Percentiles rank a stretch among this genome's conserved stretches.
Evolutionary conservation across 495 filamentous ascomycete species (phyloP).

Genomic region (Lasiosphaeriaceae sp.): DNA sequence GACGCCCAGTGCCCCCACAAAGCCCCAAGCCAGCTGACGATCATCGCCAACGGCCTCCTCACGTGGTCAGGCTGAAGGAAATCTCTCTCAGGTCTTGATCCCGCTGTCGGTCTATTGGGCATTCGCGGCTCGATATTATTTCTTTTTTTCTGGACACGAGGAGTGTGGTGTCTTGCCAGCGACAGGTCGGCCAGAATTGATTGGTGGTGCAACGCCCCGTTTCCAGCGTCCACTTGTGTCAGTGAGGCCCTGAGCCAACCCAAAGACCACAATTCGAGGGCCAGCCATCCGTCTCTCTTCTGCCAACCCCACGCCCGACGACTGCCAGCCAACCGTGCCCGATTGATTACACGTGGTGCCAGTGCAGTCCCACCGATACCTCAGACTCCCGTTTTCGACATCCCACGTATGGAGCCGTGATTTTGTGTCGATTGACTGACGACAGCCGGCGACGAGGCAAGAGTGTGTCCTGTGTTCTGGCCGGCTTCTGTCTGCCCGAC

Average conservation of each 20-base stretch:
- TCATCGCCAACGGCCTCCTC: not conserved
- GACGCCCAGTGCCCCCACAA: not conserved
- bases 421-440: constrained; percentile 3
- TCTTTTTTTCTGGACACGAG: not conserved
- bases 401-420: constrained; percentile 16
- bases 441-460: not conserved
- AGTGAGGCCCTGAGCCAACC: not conserved
- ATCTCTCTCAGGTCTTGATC: not conserved
- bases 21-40: not conserved
- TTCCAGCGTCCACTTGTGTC: not conserved
- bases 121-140: not conserved
- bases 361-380: constrained; percentile 23
- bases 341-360: constrained; percentile 39
- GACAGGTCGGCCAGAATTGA: not conserved
- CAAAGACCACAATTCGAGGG: not conserved
- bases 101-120: not conserved
- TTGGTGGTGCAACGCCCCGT: constrained; percentile 1
- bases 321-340: constrained; percentile 19
- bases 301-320: constrained; percentile 23
- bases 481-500: constrained; percentile 3
- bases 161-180: constrained; percentile 5
- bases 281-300: constrained; percentile 4
- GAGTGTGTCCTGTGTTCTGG: not conserved
- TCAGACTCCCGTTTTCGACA: constrained; percentile 15
- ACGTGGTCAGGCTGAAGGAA: not conserved